Evolutionary conservation across 2,329 filamentous ascomycete species (phyloP).

Genomic region (Epichloe glyceriae): DNA sequence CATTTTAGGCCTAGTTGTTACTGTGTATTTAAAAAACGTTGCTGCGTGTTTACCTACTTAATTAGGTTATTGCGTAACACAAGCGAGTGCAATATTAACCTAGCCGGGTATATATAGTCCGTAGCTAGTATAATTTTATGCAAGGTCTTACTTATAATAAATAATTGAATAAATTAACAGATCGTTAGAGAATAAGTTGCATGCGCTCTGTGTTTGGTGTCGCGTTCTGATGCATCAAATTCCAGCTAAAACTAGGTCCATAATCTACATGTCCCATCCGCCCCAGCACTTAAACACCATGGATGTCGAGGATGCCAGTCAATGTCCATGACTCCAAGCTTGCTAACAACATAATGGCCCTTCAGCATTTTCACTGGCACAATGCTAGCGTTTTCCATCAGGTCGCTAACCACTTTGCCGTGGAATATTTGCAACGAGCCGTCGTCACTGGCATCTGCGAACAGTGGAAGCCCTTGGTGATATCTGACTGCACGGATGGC

Average conservation of each 20-base stretch:
- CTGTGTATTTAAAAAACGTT: too few relatives aligned
- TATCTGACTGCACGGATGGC: conserved; percentile 83
- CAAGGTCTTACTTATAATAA: too few relatives aligned
- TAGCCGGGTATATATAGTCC: too few relatives aligned
- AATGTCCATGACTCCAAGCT: conserved; percentile 82
- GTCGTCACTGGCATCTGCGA: conserved; percentile 91
- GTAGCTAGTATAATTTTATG: too few relatives aligned
- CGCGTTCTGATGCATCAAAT: too few relatives aligned
- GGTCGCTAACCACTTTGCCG: conserved; percentile 83
- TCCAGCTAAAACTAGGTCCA: conserved; percentile 48
- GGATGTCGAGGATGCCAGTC: conserved; percentile 94
- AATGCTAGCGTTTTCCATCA: conserved; percentile 93
- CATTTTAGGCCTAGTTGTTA: too few relatives aligned
- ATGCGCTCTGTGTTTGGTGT: too few relatives aligned
- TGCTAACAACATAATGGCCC: conserved; percentile 76
- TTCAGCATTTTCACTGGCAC: conserved; percentile 89
- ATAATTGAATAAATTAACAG: too few relatives aligned
- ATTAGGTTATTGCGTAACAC: too few relatives aligned
- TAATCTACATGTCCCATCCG: conserved; percentile 81
- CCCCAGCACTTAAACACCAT: conserved; percentile 88
- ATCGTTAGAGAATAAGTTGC: too few relatives aligned
- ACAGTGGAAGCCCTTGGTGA: conserved; percentile 72
- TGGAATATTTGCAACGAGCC: conserved; percentile 94
- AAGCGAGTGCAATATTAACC: too few relatives aligned
- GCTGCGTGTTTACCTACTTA: too few relatives aligned